Evolutionary conservation across 495 filamentous ascomycete genomes (phyloP).

Genomic region (Xylaria flabelliformis): DNA sequence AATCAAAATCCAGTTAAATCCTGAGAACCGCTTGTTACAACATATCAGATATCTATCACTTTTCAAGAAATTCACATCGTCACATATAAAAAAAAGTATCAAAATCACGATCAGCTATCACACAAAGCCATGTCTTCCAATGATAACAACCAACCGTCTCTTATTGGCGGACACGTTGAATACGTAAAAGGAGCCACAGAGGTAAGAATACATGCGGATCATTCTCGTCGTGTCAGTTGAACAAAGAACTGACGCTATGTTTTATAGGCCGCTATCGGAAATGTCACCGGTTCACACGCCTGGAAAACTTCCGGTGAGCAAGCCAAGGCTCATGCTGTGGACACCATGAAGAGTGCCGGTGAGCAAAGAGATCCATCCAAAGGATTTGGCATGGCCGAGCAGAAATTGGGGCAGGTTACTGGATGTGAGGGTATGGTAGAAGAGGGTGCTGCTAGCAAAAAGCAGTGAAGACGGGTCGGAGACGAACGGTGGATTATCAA

Average conservation of each 20-base stretch:
- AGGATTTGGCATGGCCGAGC: constrained; percentile 53
- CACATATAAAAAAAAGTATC: not conserved
- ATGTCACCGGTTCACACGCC: constrained; percentile 49
- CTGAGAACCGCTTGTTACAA: not conserved
- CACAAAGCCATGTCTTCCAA: constrained; percentile 35
- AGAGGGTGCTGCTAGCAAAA: constrained; percentile 50
- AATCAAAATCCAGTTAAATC: not conserved
- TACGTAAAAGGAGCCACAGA: constrained; percentile 57
- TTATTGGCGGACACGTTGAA: constrained; percentile 52
- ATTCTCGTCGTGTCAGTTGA: not conserved
- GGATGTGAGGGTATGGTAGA: constrained; percentile 56
- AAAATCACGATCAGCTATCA: not conserved
- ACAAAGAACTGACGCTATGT: not conserved
- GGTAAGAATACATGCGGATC: constrained; percentile 34
- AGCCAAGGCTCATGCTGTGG: constrained; percentile 52
- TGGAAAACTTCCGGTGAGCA: constrained; percentile 54
- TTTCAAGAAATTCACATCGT: not conserved
- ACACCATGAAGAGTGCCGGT: constrained; percentile 48
- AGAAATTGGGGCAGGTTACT: constrained; percentile 49
- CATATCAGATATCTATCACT: not conserved
- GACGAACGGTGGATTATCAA: not conserved
- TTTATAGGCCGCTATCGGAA: constrained; percentile 47
- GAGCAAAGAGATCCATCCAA: constrained; percentile 48
- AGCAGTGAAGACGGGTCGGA: constrained; percentile 13
- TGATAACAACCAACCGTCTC: constrained; percentile 44